These are phyloP conservation scores for Fusarium buharicum DNA, from an alignment of 2,329 filamentous ascomycete genomes.

Conservation along the genomic window DNA sequence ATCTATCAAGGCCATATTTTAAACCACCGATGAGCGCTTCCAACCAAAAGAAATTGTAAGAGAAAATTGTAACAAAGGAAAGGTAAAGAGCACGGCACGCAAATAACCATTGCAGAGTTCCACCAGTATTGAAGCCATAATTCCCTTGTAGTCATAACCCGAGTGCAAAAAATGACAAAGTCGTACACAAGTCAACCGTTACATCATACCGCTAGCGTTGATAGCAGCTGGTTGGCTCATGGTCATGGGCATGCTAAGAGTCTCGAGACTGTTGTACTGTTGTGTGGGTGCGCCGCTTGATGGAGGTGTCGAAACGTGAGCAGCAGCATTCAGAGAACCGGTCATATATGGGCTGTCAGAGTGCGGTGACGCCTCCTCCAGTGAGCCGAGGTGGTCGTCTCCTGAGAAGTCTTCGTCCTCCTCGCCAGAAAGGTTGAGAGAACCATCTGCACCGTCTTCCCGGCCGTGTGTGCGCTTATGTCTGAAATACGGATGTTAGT, in stretches of 20 bases:
- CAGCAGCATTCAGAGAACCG: slow-evolving; percentile 60
- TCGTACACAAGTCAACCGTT: slow-evolving; percentile 43
- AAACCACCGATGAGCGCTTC: slow-evolving; percentile 43
- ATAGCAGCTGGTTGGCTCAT: slow-evolving; percentile 65
- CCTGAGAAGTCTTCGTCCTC: slow-evolving; percentile 86
- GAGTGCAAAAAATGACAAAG: slow-evolving; percentile 42
- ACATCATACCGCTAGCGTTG: slow-evolving; percentile 59
- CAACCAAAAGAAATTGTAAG: slow-evolving; percentile 38
- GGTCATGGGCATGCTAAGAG: slow-evolving; percentile 72
- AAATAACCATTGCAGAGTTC: slow-evolving; percentile 38
- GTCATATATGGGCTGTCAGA: slow-evolving; percentile 73
- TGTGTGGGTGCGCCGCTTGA: slow-evolving; percentile 46
- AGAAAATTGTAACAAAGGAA: slow-evolving; percentile 43
- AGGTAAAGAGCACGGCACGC: slow-evolving; percentile 33
- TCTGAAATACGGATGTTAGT: slow-evolving; percentile 59
- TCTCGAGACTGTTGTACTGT: slow-evolving; percentile 67
- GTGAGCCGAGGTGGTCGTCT: slow-evolving; percentile 83
- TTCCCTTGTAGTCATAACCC: slow-evolving; percentile 46
- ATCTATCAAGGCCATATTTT: slow-evolving; percentile 46
- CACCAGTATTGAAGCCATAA: slow-evolving; percentile 44
- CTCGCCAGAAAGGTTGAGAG: slow-evolving; percentile 77
- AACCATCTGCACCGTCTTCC: slow-evolving; percentile 67
- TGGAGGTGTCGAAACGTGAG: slow-evolving; percentile 47
- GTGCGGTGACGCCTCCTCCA: slow-evolving; percentile 81
- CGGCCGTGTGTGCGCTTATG: slow-evolving; percentile 83